Evolutionary conservation across 176 grass and related monocot species (phyloP).

Genomic region (Rhynchospora pubera): DNA sequence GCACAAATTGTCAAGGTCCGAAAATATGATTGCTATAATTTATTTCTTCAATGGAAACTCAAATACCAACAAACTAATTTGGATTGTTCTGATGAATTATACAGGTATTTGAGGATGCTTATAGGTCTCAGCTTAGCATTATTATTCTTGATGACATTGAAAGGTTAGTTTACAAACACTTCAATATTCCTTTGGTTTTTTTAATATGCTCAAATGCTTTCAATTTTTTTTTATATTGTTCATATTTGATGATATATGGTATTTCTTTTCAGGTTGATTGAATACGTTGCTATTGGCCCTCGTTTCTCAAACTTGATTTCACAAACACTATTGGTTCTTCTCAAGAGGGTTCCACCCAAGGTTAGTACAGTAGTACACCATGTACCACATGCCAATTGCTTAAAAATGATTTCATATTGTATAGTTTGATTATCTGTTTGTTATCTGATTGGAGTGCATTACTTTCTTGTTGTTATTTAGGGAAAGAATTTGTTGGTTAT

Average conservation of each 20-base stretch:
- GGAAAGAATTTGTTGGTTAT: slow-evolving; percentile 77
- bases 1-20: slow-evolving; percentile 90
- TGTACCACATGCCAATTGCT: not conserved
- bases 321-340: slow-evolving; percentile 75
- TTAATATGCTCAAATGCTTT: not conserved
- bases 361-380: slow-evolving; percentile 22
- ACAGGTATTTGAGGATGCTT: slow-evolving; percentile 99
- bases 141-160: slow-evolving; percentile 98
- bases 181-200: not conserved
- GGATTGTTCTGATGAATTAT: not conserved
- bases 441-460: not conserved
- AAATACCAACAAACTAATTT: not conserved
- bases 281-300: slow-evolving; percentile 90
- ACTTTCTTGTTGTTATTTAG: slow-evolving; percentile 27
- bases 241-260: not conserved
- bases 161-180: slow-evolving; percentile 24
- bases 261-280: slow-evolving; percentile 60
- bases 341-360: slow-evolving; percentile 94
- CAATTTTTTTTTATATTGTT: not conserved
- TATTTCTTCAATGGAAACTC: not conserved
- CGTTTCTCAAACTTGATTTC: slow-evolving; percentile 90
- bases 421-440: not conserved
- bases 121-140: slow-evolving; percentile 92
- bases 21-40: not conserved
- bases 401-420: not conserved